Conservation (phyloP, 1,139 yeast species). For the Diutina ranongensis region DNA sequence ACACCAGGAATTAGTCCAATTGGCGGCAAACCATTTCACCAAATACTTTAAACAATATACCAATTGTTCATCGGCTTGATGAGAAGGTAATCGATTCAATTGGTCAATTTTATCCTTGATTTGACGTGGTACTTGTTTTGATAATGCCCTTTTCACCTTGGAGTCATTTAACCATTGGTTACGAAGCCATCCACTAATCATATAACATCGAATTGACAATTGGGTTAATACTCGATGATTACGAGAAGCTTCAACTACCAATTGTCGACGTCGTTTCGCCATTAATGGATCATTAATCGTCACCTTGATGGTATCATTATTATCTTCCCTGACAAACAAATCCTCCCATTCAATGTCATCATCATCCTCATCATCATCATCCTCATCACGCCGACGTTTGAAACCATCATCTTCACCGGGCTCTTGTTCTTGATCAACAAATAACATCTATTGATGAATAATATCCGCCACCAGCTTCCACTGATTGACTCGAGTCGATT, state of each 20-base stretch:
- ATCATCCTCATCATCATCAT: not conserved
- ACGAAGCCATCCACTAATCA: slow-evolving; percentile 16
- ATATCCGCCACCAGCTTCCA: slow-evolving; percentile 4
- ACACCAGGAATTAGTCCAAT: slow-evolving; percentile 22
- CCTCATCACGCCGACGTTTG: not conserved
- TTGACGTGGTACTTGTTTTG: slow-evolving; percentile 18
- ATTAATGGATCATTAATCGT: not conserved
- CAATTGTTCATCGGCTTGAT: slow-evolving; percentile 14
- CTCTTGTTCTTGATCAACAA: too few relatives aligned
- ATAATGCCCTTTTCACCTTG: slow-evolving; percentile 16
- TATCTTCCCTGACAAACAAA: not conserved
- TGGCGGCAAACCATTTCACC: slow-evolving; percentile 27
- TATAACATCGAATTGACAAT: slow-evolving; percentile 14
- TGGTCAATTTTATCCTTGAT: slow-evolving; percentile 8
- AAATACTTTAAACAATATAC: slow-evolving; percentile 24
- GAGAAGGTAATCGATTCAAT: slow-evolving; percentile 4
- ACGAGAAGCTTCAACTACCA: not conserved
- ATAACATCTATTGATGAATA: not conserved
- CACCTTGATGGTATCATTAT: not conserved
- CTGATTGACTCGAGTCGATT: not conserved
- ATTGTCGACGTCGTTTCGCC: not conserved
- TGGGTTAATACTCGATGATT: not conserved
- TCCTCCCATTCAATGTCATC: not conserved
- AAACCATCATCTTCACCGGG: too few relatives aligned
- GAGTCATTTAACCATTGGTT: slow-evolving; percentile 16